A percentile compares a stretch with the other conserved stretches of the same genome.
Evolutionary conservation across 495 filamentous ascomycete species (phyloP).

Genomic region (Physcia stellaris): DNA sequence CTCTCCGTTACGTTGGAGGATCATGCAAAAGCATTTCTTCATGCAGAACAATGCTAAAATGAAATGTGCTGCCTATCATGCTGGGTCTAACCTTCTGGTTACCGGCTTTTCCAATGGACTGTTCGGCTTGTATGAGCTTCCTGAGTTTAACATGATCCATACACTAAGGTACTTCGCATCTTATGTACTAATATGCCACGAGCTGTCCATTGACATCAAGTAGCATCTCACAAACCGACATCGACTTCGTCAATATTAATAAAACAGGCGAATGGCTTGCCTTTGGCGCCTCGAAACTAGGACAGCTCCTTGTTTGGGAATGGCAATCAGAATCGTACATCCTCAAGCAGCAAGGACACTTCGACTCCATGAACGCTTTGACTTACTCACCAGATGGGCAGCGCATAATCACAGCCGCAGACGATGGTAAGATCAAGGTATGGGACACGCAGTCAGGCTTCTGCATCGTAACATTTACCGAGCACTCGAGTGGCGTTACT

Average conservation of each 20-base stretch:
- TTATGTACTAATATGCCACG: not conserved
- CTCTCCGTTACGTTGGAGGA: constrained; percentile 60
- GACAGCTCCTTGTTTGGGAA: constrained; percentile 94
- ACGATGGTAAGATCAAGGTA: constrained; percentile 96
- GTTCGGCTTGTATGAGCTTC: constrained; percentile 88
- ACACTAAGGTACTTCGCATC: constrained; percentile 42
- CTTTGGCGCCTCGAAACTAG: constrained; percentile 90
- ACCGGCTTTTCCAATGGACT: constrained; percentile 90
- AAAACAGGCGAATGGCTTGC: constrained; percentile 92
- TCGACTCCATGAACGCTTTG: constrained; percentile 89
- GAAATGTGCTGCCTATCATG: constrained; percentile 76
- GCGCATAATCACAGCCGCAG: constrained; percentile 79
- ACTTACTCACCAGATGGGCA: constrained; percentile 90
- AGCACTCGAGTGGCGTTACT: constrained; percentile 91
- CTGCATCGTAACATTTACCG: constrained; percentile 94
- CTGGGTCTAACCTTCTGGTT: constrained; percentile 74
- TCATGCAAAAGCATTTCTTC: constrained; percentile 78
- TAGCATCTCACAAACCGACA: constrained; percentile 91
- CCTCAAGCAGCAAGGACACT: constrained; percentile 92
- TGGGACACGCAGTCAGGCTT: constrained; percentile 96
- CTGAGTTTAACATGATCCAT: constrained; percentile 93
- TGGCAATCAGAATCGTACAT: constrained; percentile 99
- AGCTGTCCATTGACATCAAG: constrained; percentile 10
- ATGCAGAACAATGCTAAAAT: constrained; percentile 80
- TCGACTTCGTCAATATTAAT: constrained; percentile 86